Evolutionary conservation across 768 basidiomycete genomes (phyloP).

Genomic region (Psilocybe tampanensis): DNA sequence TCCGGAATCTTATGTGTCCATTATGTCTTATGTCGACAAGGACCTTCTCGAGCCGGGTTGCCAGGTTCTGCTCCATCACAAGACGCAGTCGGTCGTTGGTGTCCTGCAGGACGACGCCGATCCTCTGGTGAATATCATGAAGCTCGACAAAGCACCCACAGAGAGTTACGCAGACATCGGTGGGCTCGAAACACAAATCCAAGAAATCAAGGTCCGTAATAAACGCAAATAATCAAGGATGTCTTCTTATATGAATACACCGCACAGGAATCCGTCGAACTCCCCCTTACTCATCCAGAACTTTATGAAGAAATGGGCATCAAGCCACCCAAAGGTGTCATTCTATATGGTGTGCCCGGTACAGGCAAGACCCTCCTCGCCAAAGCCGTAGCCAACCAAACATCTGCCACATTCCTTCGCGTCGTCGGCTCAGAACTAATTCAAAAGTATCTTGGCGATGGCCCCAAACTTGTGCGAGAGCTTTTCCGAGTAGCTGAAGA

Average conservation of each 20-base stretch:
- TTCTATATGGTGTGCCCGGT: conserved; percentile 97
- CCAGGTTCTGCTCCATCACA: conserved; percentile 93
- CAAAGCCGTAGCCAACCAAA: conserved; percentile 97
- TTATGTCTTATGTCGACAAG: conserved; percentile 98
- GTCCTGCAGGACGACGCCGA: conserved; percentile 95
- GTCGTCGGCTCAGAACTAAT: conserved; percentile 98
- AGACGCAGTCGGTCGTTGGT: conserved; percentile 92
- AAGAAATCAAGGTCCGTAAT: conserved; percentile 89
- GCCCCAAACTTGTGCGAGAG: conserved; percentile 96
- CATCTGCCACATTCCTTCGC: conserved; percentile 96
- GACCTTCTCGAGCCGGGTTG: conserved; percentile 96
- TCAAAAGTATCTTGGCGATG: conserved; percentile 99
- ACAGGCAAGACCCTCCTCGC: conserved; percentile 98
- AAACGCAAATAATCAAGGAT: neutral
- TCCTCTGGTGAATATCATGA: conserved; percentile 98
- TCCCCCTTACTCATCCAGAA: conserved; percentile 97
- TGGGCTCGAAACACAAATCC: conserved; percentile 95
- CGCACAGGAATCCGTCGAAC: conserved; percentile 90
- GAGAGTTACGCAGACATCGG: conserved; percentile 99
- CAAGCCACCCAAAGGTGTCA: conserved; percentile 99
- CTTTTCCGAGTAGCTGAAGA: conserved; percentile 97
- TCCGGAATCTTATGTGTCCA: conserved; percentile 95
- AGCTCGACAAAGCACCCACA: conserved; percentile 97
- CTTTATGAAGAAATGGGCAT: conserved; percentile 99
- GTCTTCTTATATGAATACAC: neutral